Conservation (phyloP, 2,329 filamentous ascomycete species). For the Monosporascus sp. region DNA sequence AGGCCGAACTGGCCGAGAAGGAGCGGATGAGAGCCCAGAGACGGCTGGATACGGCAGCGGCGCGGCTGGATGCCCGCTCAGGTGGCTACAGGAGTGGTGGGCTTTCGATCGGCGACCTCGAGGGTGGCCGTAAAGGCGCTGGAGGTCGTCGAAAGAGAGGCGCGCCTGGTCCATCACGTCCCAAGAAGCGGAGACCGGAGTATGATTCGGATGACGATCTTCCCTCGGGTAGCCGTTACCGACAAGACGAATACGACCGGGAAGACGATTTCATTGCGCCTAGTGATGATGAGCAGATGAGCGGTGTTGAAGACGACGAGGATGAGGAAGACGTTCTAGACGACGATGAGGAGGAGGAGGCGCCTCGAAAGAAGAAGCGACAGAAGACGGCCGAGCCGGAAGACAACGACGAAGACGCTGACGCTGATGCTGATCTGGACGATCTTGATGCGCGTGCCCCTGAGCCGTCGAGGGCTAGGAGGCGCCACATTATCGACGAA, state of each 20-base stretch:
- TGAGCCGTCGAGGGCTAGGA: conserved; percentile 38
- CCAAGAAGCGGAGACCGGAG: conserved; percentile 53
- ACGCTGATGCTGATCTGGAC: conserved; percentile 46
- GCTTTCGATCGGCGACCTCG: conserved; percentile 64
- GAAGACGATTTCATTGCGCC: conserved; percentile 74
- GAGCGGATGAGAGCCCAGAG: conserved; percentile 63
- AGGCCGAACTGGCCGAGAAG: conserved; percentile 69
- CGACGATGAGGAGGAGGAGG: conserved; percentile 45
- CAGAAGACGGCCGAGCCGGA: conserved; percentile 45
- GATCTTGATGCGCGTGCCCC: conserved; percentile 37
- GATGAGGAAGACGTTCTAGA: conserved; percentile 52
- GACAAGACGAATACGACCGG: conserved; percentile 71
- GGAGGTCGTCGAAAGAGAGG: conserved; percentile 49
- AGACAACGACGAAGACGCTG: conserved; percentile 24
- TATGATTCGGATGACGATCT: conserved; percentile 75
- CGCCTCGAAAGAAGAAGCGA: conserved; percentile 45
- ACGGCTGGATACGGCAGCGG: conserved; percentile 61
- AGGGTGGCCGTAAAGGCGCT: conserved; percentile 49
- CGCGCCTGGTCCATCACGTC: conserved; percentile 41
- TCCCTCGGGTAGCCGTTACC: conserved; percentile 48
- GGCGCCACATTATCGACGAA: conserved; percentile 55
- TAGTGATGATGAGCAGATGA: conserved; percentile 61
- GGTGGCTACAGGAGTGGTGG: conserved; percentile 47
- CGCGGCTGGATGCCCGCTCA: conserved; percentile 55
- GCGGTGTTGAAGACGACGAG: conserved; percentile 53